These are phyloP conservation scores for Phylloporus sp. DNA, from an alignment of 768 basidiomycete species.

Conservation along the genomic window DNA sequence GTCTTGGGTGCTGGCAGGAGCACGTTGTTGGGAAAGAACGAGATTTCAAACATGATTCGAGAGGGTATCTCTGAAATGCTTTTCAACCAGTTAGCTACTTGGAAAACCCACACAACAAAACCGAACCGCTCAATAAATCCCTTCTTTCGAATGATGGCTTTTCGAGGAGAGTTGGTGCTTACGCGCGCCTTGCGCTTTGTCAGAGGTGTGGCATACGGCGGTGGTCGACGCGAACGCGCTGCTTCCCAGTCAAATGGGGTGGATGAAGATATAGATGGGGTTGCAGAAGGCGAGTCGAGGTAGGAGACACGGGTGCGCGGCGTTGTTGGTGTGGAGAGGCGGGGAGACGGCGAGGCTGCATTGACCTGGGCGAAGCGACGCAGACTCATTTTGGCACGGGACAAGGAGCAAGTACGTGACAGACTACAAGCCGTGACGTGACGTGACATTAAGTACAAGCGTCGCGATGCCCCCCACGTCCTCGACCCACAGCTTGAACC, in stretches of 20 bases:
- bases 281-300: conserved; percentile 58
- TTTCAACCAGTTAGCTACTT: conserved; percentile 14
- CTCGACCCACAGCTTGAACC: conserved; percentile 57
- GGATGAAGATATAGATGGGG: conserved; percentile 73
- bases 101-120: background rate
- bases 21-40: conserved; percentile 77
- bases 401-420: conserved; percentile 7
- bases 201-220: conserved; percentile 68
- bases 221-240: conserved; percentile 61
- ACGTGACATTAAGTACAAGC: conserved; percentile 25
- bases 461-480: conserved; percentile 22
- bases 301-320: conserved; percentile 47
- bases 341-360: conserved; percentile 40
- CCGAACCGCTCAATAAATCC: conserved; percentile 56
- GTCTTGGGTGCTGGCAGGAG: conserved; percentile 67
- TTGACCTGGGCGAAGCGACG: conserved; percentile 55
- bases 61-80: conserved; percentile 70
- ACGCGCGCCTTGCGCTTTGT: conserved; percentile 43
- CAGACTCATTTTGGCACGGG: conserved; percentile 41
- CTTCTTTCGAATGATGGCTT: conserved; percentile 59
- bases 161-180: conserved; percentile 42
- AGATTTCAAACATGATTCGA: conserved; percentile 70
- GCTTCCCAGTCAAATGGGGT: conserved; percentile 87
- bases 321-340: conserved; percentile 38
- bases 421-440: conserved; percentile 20